phyloP scores from a whole-genome alignment of 2,329 filamentous ascomycete species.

The Pestalotiopsis sp. region DNA sequence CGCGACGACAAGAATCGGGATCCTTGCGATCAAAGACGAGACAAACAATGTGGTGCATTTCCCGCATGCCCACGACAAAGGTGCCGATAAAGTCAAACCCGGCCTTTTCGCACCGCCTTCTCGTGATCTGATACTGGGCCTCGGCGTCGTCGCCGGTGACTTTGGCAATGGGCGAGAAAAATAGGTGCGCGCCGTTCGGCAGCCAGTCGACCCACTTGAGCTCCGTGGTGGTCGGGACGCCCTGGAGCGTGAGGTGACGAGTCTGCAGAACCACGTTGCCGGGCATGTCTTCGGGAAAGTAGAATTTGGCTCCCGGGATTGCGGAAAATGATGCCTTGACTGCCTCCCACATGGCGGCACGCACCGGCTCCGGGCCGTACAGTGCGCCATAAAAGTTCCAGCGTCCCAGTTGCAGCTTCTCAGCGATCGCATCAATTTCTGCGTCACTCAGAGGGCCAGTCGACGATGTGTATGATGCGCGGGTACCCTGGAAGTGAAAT shows the following conservation, averaged over 20 bases:
- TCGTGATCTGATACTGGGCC: constrained; percentile 23
- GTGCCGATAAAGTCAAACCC: constrained; percentile 41
- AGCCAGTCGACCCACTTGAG: constrained; percentile 43
- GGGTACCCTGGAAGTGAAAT: not conserved
- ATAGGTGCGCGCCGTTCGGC: constrained; percentile 45
- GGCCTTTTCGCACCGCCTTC: constrained; percentile 39
- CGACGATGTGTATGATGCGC: constrained; percentile 25
- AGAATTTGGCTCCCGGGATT: constrained; percentile 30
- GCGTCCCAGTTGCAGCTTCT: constrained; percentile 31
- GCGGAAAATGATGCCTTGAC: constrained; percentile 34
- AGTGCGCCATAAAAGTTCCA: not conserved
- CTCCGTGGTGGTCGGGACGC: constrained; percentile 41
- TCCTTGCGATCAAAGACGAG: constrained; percentile 34
- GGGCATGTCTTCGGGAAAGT: constrained; percentile 36
- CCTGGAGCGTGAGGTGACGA: constrained; percentile 32
- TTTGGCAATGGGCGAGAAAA: constrained; percentile 47
- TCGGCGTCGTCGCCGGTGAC: not conserved
- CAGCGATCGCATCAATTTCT: constrained; percentile 39
- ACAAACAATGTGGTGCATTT: constrained; percentile 44
- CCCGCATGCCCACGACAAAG: constrained; percentile 43
- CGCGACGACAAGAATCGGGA: constrained; percentile 22
- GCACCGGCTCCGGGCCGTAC: not conserved
- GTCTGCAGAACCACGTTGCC: constrained; percentile 35
- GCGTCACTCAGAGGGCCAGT: constrained; percentile 41
- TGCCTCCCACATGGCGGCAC: constrained; percentile 14